These are phyloP conservation scores for Cucurbita ficifolia DNA, from an alignment of 306 rosid species.

Conservation along the genomic window DNA sequence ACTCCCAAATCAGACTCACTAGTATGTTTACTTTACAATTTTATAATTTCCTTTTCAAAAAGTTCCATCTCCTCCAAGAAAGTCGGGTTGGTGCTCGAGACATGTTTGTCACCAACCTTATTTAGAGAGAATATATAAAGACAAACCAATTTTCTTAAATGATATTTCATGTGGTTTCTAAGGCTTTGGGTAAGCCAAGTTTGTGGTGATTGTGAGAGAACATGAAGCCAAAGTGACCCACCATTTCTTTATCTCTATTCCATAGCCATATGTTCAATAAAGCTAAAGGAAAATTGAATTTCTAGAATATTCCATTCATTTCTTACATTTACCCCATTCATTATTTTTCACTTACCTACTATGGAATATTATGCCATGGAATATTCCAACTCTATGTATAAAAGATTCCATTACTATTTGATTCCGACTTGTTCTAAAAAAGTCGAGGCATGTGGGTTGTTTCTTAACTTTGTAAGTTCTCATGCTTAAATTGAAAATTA, in stretches of 20 bases:
- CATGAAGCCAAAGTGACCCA: neutral
- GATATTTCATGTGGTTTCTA: neutral
- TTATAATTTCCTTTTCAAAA: neutral
- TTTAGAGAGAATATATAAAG: neutral
- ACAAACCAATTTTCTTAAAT: neutral
- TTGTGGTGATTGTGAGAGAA: neutral
- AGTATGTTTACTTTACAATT: no score
- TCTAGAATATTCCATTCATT: neutral
- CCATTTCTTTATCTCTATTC: neutral
- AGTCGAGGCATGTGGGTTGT: no score
- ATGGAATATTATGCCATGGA: no score
- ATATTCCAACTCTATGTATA: no score
- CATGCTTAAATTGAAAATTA: no score
- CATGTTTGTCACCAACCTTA: neutral
- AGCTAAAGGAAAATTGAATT: neutral
- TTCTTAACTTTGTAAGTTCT: no score
- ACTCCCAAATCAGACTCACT: no score
- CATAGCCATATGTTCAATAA: neutral
- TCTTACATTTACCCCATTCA: no score
- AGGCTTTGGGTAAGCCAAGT: neutral
- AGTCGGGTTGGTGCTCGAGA: neutral
- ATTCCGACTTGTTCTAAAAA: no score
- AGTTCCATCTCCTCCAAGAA: neutral
- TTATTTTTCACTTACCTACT: no score
- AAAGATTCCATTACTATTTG: no score